Evolutionary conservation across 768 basidiomycete genomes (phyloP).

Genomic region (Russula lepida): DNA sequence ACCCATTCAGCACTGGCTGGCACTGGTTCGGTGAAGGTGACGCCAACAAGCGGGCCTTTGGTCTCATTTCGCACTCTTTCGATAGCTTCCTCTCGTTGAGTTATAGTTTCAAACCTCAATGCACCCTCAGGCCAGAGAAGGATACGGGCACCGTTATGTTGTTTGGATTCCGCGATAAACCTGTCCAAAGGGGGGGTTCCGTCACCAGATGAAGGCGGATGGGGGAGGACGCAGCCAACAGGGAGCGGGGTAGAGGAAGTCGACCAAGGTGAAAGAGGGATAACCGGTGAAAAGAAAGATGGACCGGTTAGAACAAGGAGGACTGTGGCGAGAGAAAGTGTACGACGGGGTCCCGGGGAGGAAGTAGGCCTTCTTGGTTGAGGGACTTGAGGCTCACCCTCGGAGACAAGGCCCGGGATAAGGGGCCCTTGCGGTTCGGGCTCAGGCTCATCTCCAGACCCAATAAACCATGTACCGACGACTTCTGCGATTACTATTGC

Average conservation of each 20-base stretch:
- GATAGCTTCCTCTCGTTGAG: constrained; percentile 45
- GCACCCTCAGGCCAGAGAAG: constrained; percentile 80
- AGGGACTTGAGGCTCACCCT: constrained; percentile 19
- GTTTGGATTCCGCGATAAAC: constrained; percentile 51
- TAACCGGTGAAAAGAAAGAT: constrained; percentile 37
- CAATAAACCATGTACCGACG: constrained; percentile 51
- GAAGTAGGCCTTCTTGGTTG: background rate
- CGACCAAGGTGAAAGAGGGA: constrained; percentile 36
- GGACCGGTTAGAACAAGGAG: constrained; percentile 47
- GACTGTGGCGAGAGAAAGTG: constrained; percentile 32
- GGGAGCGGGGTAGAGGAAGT: constrained; percentile 43
- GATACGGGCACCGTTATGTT: constrained; percentile 41
- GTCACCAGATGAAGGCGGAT: constrained; percentile 34
- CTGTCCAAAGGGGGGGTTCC: constrained; percentile 41
- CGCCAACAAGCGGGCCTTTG: constrained; percentile 46
- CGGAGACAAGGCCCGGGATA: background rate
- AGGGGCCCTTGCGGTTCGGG: constrained; percentile 33
- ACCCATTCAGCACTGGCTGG: constrained; percentile 31
- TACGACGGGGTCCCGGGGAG: constrained; percentile 20
- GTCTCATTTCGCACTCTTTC: constrained; percentile 31
- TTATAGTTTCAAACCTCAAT: constrained; percentile 47
- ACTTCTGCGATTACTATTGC: constrained; percentile 54
- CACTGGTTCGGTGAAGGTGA: constrained; percentile 62
- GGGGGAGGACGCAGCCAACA: constrained; percentile 63
- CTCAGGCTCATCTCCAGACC: constrained; percentile 42